Conservation (phyloP, 805 yeast genomes). For the Brettanomyces custersianus region DNA sequence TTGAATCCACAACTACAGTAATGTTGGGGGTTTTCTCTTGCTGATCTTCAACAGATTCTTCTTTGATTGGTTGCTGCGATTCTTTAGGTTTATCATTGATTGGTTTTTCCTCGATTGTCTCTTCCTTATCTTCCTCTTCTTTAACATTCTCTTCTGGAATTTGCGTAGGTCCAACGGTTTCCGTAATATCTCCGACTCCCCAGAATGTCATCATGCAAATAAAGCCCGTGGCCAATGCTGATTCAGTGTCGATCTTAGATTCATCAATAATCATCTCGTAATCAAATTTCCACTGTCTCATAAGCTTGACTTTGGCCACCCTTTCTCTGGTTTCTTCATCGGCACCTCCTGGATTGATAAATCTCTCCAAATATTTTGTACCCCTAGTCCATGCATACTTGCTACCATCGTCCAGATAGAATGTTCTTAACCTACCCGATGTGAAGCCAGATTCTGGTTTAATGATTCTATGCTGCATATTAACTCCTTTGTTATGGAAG, state of each 20-base stretch:
- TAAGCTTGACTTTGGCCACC: slow-evolving; percentile 44
- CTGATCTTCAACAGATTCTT: slow-evolving; percentile 7
- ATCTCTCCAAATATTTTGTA: slow-evolving; percentile 40
- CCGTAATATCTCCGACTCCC: slow-evolving; percentile 47
- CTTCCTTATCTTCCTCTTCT: slow-evolving; percentile 6
- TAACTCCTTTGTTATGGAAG: slow-evolving; percentile 35
- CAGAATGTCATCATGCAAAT: slow-evolving; percentile 60
- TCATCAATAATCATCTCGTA: slow-evolving; percentile 49
- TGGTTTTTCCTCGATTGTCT: slow-evolving; percentile 1
- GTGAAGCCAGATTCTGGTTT: slow-evolving; percentile 27
- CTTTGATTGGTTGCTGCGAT: too few species aligned
- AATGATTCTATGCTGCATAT: slow-evolving; percentile 37
- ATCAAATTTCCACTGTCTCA: slow-evolving; percentile 53
- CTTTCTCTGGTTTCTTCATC: slow-evolving; percentile 45
- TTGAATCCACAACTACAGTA: slow-evolving; percentile 21
- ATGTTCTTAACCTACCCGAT: slow-evolving; percentile 34
- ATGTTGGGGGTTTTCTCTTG: slow-evolving; percentile 21
- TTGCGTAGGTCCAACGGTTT: slow-evolving; percentile 44
- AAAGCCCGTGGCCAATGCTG: slow-evolving; percentile 53
- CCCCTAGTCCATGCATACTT: slow-evolving; percentile 49
- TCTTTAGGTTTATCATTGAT: background rate
- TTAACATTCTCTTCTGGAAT: slow-evolving; percentile 6
- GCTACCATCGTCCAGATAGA: slow-evolving; percentile 43
- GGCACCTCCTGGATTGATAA: slow-evolving; percentile 48
- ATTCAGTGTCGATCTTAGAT: slow-evolving; percentile 35